phyloP scores from a whole-genome alignment of 2,329 filamentous ascomycete genomes.

The Penicillium aurantiogriseum region DNA sequence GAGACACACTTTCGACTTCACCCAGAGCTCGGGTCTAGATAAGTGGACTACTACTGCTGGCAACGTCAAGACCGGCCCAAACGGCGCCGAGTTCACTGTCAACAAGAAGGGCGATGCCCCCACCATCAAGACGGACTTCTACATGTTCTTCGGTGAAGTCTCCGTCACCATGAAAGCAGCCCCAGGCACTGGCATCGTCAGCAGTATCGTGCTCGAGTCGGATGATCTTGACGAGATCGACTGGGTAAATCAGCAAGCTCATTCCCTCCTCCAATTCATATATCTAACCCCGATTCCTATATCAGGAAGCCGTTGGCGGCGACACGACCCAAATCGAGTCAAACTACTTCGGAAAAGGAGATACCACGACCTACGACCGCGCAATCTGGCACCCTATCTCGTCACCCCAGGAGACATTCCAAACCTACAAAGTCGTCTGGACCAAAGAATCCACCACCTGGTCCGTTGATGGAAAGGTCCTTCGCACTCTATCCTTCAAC shows the following conservation, averaged over 20 bases:
- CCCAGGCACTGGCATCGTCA: slow-evolving; percentile 88
- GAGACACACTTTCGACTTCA: not conserved
- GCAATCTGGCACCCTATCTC: not conserved
- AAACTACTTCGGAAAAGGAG: not conserved
- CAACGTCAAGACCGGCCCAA: not conserved
- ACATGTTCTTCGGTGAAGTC: slow-evolving; percentile 96
- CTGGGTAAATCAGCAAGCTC: not conserved
- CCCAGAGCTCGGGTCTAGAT: not conserved
- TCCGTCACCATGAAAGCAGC: slow-evolving; percentile 83
- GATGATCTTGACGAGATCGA: slow-evolving; percentile 67
- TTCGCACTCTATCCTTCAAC: not conserved
- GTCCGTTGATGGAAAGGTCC: not conserved
- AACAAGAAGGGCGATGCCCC: not conserved
- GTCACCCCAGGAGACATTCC: not conserved
- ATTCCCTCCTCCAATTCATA: not conserved
- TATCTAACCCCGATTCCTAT: not conserved
- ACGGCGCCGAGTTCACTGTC: not conserved
- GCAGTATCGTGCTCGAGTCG: slow-evolving; percentile 83
- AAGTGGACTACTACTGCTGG: not conserved
- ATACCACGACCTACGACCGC: not conserved
- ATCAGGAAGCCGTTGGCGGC: not conserved
- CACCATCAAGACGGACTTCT: slow-evolving; percentile 63
- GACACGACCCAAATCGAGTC: not conserved
- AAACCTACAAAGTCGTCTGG: not conserved
- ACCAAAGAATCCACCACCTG: not conserved